Conservation (phyloP, 768 basidiomycete species). For the Boletus reticuloceps region DNA sequence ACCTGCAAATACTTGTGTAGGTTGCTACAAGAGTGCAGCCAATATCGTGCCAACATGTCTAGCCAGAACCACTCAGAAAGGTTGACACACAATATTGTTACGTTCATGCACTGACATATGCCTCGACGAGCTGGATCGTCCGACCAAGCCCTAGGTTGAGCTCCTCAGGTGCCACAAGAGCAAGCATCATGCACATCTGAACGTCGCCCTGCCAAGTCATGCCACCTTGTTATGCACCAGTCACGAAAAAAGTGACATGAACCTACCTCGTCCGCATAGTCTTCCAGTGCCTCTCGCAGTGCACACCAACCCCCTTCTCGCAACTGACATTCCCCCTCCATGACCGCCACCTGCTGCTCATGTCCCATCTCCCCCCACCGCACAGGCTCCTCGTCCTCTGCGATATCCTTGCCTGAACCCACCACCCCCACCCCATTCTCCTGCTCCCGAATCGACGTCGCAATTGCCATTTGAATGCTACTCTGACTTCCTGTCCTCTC, state of each 20-base stretch:
- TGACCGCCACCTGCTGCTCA: conserved; percentile 25
- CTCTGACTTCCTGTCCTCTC: conserved; percentile 55
- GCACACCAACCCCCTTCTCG: conserved; percentile 57
- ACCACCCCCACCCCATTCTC: conserved; percentile 25
- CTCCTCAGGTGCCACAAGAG: conserved; percentile 58
- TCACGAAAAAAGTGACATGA: not conserved
- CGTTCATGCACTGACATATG: conserved; percentile 62
- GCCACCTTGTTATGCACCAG: not conserved
- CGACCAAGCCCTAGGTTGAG: conserved; percentile 46
- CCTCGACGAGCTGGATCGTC: conserved; percentile 55
- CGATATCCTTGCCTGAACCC: conserved; percentile 20
- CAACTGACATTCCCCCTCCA: conserved; percentile 48
- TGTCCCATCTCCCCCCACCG: conserved; percentile 30
- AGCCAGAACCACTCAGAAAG: not conserved
- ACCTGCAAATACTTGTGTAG: conserved; percentile 60
- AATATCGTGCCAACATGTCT: conserved; percentile 66
- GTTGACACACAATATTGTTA: not conserved
- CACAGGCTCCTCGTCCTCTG: conserved; percentile 28
- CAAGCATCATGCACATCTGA: conserved; percentile 75
- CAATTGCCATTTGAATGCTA: conserved; percentile 71
- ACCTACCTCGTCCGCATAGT: conserved; percentile 57
- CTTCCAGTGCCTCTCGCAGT: conserved; percentile 54
- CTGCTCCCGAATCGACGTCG: conserved; percentile 43
- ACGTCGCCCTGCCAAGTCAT: conserved; percentile 60
- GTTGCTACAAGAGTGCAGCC: conserved; percentile 62